Evolutionary conservation across 805 yeast species (phyloP).

Genomic region (Tetrapisispora pingtungensis): DNA sequence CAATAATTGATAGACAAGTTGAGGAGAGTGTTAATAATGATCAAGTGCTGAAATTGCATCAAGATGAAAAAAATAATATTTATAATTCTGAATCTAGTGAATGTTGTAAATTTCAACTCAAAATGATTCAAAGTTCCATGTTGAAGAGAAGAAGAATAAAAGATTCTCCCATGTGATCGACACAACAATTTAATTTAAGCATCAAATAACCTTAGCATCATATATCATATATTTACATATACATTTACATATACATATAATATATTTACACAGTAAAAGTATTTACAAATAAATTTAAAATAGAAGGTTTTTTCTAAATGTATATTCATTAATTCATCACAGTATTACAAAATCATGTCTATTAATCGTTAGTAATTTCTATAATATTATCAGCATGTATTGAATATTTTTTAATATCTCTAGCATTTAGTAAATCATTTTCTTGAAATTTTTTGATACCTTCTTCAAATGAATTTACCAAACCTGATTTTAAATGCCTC

Average conservation of each 20-base stretch:
- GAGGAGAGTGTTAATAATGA: no score
- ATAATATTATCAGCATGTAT: conserved; percentile 11
- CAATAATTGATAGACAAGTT: background rate
- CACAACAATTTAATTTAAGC: background rate
- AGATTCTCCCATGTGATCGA: background rate
- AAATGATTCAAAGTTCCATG: conserved; percentile 22
- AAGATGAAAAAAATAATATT: no score
- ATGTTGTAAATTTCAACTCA: conserved; percentile 11
- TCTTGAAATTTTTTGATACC: conserved; percentile 42
- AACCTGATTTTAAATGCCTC: conserved; percentile 55
- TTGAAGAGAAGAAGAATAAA: conserved; percentile 18
- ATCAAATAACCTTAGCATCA: background rate
- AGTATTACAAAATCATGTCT: no score
- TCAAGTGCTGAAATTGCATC: background rate
- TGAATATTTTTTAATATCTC: conserved; percentile 14
- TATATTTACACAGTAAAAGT: background rate
- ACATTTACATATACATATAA: background rate
- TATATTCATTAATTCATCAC: no score
- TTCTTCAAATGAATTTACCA: conserved; percentile 37
- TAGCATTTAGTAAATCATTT: conserved; percentile 62
- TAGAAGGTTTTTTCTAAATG: no score
- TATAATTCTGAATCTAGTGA: background rate
- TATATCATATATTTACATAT: background rate
- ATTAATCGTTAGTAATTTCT: conserved; percentile 17
- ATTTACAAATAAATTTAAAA: no score